Conservation (phyloP, 176 grass and related monocot genomes). For the Aegilops tauschii region DNA sequence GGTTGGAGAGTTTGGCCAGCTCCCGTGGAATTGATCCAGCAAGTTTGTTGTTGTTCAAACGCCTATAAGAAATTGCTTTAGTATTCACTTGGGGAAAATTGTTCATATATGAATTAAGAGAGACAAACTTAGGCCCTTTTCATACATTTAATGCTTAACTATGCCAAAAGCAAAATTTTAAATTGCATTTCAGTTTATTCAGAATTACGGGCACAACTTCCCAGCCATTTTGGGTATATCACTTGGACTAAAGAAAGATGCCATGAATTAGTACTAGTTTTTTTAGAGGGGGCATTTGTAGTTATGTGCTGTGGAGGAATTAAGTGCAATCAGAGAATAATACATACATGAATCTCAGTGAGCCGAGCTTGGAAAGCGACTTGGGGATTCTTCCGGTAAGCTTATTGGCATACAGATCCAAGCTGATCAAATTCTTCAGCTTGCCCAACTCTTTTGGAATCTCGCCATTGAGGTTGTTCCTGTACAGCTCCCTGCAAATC, state of each 20-base stretch:
- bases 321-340: background rate
- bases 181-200: constrained; percentile 1
- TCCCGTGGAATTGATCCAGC: constrained; percentile 90
- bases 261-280: background rate
- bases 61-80: constrained; percentile 43
- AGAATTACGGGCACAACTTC: background rate
- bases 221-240: background rate
- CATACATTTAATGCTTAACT: background rate
- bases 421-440: constrained; percentile 88
- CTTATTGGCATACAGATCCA: constrained; percentile 89
- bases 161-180: background rate
- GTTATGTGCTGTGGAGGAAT: background rate
- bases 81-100: background rate
- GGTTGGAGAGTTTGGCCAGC: constrained; percentile 73
- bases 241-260: background rate
- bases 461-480: constrained; percentile 71
- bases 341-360: constrained; percentile 88
- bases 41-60: constrained; percentile 87
- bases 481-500: constrained; percentile 78
- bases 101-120: background rate
- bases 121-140: background rate
- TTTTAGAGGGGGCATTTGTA: background rate
- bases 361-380: constrained; percentile 78
- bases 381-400: constrained; percentile 72
- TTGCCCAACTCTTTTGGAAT: constrained; percentile 83